These are phyloP conservation scores for Mycena haematopus DNA, from an alignment of 768 basidiomycete genomes.

Conservation along the genomic window DNA sequence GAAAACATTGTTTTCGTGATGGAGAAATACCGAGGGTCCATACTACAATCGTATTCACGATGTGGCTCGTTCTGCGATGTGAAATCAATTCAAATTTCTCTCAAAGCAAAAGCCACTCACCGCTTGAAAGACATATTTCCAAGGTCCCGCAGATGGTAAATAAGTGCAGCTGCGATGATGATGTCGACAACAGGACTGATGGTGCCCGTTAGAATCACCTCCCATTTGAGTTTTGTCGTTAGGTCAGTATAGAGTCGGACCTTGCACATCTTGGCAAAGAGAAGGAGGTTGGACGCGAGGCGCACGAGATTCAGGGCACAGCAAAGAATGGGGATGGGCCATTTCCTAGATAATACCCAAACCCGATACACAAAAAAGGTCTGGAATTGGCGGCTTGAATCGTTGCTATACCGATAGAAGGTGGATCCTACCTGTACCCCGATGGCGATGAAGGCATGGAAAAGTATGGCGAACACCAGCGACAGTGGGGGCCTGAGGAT, in stretches of 20 bases:
- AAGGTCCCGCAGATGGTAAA: neutral
- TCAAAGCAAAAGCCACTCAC: neutral
- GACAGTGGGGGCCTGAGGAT: neutral
- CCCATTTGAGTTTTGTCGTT: neutral
- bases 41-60: neutral
- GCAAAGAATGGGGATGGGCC: neutral
- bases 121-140: neutral
- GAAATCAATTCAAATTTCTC: neutral
- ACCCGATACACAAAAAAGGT: constrained; percentile 6
- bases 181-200: neutral
- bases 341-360: neutral
- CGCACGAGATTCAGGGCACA: constrained; percentile 1
- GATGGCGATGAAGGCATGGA: neutral
- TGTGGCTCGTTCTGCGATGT: neutral
- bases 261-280: neutral
- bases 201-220: neutral
- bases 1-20: neutral
- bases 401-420: neutral
- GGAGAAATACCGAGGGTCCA: constrained; percentile 5
- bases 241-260: neutral
- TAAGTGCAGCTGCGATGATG: neutral
- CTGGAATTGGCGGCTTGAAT: neutral
- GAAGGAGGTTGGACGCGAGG: neutral
- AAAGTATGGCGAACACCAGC: neutral
- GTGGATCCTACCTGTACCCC: neutral